phyloP scores from a whole-genome alignment of 176 grass and related monocot species.

The Phragmites australis region DNA sequence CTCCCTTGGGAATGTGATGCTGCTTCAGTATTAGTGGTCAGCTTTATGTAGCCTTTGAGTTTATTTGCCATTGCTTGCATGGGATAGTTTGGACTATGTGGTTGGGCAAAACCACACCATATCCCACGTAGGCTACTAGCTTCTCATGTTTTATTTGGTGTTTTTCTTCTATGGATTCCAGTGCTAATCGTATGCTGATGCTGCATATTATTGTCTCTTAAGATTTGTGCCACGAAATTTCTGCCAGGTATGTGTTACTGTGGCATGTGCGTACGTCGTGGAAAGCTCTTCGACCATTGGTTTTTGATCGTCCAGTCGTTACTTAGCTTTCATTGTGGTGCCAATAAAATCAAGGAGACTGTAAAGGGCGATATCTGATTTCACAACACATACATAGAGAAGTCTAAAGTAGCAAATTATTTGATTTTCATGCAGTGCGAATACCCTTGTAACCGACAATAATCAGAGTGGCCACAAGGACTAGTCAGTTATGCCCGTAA shows the following conservation, averaged over 20 bases:
- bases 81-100: neutral
- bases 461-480: no score
- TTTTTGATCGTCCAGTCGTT: neutral
- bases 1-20: slow-evolving; percentile 50
- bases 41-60: neutral
- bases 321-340: neutral
- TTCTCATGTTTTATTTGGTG: neutral
- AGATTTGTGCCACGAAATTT: neutral
- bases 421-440: no score
- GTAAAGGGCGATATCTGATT: no score
- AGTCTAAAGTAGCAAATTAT: no score
- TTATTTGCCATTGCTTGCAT: neutral
- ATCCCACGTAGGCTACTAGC: neutral
- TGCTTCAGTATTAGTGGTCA: slow-evolving; percentile 4
- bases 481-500: no score
- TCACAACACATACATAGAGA: no score
- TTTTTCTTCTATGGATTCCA: neutral
- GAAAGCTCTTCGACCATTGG: no score
- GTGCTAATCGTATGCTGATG: neutral
- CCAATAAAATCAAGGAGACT: no score
- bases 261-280: no score
- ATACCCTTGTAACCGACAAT: no score
- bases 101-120: neutral
- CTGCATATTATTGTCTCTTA: neutral
- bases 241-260: neutral